Evolutionary conservation across 2,329 filamentous ascomycete species (phyloP).

Genomic region (Trichoderma sp.): DNA sequence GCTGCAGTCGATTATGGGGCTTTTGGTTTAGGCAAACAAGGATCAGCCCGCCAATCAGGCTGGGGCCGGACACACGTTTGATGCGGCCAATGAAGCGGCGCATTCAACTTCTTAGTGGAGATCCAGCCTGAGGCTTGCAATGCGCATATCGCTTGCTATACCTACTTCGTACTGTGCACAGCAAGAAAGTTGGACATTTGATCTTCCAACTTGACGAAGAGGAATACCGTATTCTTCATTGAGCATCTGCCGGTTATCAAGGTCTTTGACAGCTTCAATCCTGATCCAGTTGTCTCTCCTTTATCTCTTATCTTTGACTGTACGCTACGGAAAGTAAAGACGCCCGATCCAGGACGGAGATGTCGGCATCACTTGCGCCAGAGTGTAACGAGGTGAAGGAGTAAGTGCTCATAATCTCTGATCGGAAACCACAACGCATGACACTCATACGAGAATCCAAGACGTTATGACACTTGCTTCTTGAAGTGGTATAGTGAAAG

Average conservation of each 20-base stretch:
- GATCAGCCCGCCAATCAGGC: slow-evolving; percentile 1
- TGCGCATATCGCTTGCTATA: background rate
- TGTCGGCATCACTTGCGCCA: slow-evolving; percentile 93
- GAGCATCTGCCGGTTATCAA: background rate
- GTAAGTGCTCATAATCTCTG: slow-evolving; percentile 54
- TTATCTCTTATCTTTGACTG: background rate
- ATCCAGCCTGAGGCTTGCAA: slow-evolving; percentile 18
- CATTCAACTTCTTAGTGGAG: slow-evolving; percentile 1
- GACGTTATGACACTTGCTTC: slow-evolving; percentile 95
- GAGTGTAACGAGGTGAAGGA: slow-evolving; percentile 97
- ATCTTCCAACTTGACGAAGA: background rate
- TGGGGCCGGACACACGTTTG: background rate
- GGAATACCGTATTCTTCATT: background rate
- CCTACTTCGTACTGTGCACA: too few species aligned
- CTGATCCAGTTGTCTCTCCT: background rate
- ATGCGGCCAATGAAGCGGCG: slow-evolving; percentile 9
- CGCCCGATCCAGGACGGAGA: slow-evolving; percentile 43
- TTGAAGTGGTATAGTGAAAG: slow-evolving; percentile 99
- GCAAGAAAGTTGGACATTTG: background rate
- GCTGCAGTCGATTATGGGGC: slow-evolving; percentile 7
- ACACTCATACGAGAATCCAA: slow-evolving; percentile 42
- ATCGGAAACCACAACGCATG: background rate
- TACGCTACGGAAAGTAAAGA: background rate
- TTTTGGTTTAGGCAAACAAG: slow-evolving; percentile 3
- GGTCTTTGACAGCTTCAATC: background rate